Evolutionary conservation across 371 early-diverging fungal genomes (phyloP).

Genomic region (Mortierella sp.): DNA sequence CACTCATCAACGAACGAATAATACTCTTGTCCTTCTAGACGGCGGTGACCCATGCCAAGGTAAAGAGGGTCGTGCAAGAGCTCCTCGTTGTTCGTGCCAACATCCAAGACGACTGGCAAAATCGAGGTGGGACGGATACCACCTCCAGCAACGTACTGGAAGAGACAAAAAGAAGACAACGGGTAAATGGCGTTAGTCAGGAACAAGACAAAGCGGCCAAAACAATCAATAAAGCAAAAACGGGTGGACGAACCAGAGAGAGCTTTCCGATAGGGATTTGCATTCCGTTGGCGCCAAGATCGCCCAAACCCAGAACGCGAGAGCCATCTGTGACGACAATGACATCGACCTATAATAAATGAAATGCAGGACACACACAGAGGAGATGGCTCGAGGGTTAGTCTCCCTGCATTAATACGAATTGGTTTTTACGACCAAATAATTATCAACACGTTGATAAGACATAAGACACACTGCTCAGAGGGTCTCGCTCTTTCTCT

Average conservation of each 20-base stretch:
- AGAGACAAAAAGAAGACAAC: neutral
- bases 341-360: slow-evolving; percentile 56
- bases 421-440: too few species aligned
- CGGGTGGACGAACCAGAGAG: slow-evolving; percentile 23
- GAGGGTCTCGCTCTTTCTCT: too few species aligned
- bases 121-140: slow-evolving; percentile 72
- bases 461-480: too few species aligned
- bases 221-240: slow-evolving; percentile 7
- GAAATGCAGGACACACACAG: slow-evolving; percentile 4
- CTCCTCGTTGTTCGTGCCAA: slow-evolving; percentile 71
- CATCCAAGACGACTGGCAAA: slow-evolving; percentile 72
- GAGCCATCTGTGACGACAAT: slow-evolving; percentile 79
- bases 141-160: slow-evolving; percentile 68
- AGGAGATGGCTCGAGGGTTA: neutral
- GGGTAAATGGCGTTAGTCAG: neutral
- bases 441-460: slow-evolving; percentile 7
- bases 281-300: slow-evolving; percentile 79
- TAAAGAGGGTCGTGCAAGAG: slow-evolving; percentile 71
- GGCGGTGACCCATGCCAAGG: slow-evolving; percentile 71
- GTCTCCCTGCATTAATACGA: too few species aligned
- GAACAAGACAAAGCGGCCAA: neutral
- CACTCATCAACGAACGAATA: slow-evolving; percentile 75
- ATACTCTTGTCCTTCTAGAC: slow-evolving; percentile 67
- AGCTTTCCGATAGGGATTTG: slow-evolving; percentile 72
- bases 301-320: slow-evolving; percentile 72